Percentiles rank a stretch among this genome's conserved stretches.
Conservation (phyloP, 1,284 basidiomycete genomes). For the Rhodofomes roseus region DNA sequence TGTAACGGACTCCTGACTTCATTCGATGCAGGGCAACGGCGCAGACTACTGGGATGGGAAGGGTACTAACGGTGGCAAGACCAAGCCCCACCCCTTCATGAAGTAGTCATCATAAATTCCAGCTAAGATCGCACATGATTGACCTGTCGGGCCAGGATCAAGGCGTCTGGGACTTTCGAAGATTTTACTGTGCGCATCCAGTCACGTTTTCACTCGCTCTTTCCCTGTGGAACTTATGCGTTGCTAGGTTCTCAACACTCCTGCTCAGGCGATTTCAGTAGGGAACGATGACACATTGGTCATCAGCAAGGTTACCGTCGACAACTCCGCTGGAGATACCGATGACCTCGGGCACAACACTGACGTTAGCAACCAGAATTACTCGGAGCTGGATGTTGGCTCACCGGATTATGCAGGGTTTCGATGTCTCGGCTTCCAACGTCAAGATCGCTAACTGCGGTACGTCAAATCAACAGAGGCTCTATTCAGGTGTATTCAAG, state of each 20-base stretch:
- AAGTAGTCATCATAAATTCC: no score
- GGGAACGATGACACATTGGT: not conserved
- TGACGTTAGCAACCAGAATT: not conserved
- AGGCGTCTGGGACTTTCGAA: constrained; percentile 48
- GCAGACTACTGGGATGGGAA: constrained; percentile 30
- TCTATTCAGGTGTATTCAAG: not conserved
- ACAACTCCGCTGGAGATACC: not conserved
- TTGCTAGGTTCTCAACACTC: not conserved
- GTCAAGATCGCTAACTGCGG: constrained; percentile 1
- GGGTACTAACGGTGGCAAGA: constrained; percentile 34
- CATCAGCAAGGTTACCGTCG: constrained; percentile 2
- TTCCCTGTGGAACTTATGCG: no score
- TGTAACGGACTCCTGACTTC: no score
- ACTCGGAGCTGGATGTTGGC: not conserved
- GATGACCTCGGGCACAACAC: constrained; percentile 5
- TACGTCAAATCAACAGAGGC: not conserved
- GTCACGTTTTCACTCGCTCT: no score
- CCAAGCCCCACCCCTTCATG: constrained; percentile 37
- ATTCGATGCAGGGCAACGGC: not conserved
- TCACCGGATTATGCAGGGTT: not conserved
- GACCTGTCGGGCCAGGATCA: constrained; percentile 38
- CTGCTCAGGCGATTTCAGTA: constrained; percentile 6
- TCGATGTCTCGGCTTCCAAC: constrained; percentile 4
- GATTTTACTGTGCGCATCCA: no score
- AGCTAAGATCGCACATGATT: constrained; percentile 1